Base-by-base conservation (phyloP, 2,329 filamentous ascomycete genomes). In the Calonectria fujianensis region DNA sequence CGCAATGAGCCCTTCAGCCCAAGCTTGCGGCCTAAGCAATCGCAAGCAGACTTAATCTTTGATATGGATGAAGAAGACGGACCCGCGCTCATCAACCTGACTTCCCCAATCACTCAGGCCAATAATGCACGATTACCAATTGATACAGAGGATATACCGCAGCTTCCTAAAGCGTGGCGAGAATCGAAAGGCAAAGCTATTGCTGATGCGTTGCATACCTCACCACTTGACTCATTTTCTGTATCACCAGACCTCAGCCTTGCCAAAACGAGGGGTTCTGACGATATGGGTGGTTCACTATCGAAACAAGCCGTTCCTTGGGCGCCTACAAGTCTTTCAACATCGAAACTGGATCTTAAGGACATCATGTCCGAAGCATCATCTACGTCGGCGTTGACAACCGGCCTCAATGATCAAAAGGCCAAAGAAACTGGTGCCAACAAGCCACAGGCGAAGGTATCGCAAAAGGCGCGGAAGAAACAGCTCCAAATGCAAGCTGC, bases 381-480 rank as follows among this genome's bases (percentile, higher is more conserved):
- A 0, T 85, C 88, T 2, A 85, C 86, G 20, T 92, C 90, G 5
- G 89, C 88, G 1, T 82, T 93, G 4, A 91, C 91, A 4, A 87
- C 88, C 5, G 89, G 88, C 6, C 81, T 93, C 14, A 89, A 88
- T 7, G 89, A 89, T 1, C 88, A 91, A 78, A 89, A 84, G 61
- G 82, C 78, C 10, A 88, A 85, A 69, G 86, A 88, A 24, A 73
- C 83, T n/a, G 29, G 80, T 71, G 70, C 82, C 73, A 65, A 88
- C 81, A 84, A 81, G 50, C 80, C 87, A 0, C 85, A 87, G 20
- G 82, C 85, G 0, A 98, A 95, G 82, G 85, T 98, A 78, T 98
- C 96, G 0, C 97, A 98, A 80, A 98, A 97, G 82, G 96, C 98
- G 83, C 93, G 96, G 29, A 98, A 98, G 86, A 94, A 91, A 82